These are phyloP conservation scores for Penicillium corylophilum DNA, from an alignment of 2,329 filamentous ascomycete species.

Conservation along the genomic window DNA sequence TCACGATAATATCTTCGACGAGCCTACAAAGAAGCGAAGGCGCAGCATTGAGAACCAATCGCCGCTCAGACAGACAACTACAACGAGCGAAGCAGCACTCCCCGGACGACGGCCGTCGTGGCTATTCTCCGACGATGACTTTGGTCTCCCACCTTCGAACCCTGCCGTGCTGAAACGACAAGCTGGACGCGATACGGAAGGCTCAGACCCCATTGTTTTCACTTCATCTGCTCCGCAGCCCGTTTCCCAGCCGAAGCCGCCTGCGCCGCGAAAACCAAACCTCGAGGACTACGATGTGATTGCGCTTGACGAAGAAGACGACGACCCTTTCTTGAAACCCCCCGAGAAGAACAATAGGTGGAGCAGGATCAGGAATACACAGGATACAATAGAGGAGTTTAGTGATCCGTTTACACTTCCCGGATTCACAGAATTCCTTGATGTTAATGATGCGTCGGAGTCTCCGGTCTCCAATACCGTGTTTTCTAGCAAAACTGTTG, in stretches of 20 bases:
- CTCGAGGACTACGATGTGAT: slow-evolving; percentile 26
- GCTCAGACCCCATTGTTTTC: slow-evolving; percentile 44
- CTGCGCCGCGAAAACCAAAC: slow-evolving; percentile 1
- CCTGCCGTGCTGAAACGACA: slow-evolving; percentile 3
- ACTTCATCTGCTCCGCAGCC: slow-evolving; percentile 42
- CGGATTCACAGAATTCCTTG: slow-evolving; percentile 29
- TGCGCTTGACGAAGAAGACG: slow-evolving; percentile 38
- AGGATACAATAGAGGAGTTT: slow-evolving; percentile 35
- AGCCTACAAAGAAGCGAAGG: slow-evolving; percentile 33
- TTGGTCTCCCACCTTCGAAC: slow-evolving; percentile 16
- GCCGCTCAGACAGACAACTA: slow-evolving; percentile 3
- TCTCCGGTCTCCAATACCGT: slow-evolving; percentile 15
- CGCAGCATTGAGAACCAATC: slow-evolving; percentile 24
- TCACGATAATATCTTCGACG: slow-evolving; percentile 26
- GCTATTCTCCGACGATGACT: slow-evolving; percentile 33
- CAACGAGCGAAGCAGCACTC: not conserved
- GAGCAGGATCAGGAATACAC: not conserved
- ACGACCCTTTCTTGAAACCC: slow-evolving; percentile 9
- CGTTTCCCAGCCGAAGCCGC: slow-evolving; percentile 2
- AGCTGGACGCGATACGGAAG: slow-evolving; percentile 21
- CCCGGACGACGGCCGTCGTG: slow-evolving; percentile 16
- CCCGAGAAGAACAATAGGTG: not conserved
- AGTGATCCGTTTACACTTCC: slow-evolving; percentile 29
- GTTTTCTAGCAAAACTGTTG: slow-evolving; percentile 44
- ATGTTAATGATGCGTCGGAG: slow-evolving; percentile 15